A percentile compares a stretch with the other conserved stretches of the same genome.
Evolutionary conservation across 2,329 filamentous ascomycete genomes (phyloP).

Genomic region (Sporothrix curviconia): DNA sequence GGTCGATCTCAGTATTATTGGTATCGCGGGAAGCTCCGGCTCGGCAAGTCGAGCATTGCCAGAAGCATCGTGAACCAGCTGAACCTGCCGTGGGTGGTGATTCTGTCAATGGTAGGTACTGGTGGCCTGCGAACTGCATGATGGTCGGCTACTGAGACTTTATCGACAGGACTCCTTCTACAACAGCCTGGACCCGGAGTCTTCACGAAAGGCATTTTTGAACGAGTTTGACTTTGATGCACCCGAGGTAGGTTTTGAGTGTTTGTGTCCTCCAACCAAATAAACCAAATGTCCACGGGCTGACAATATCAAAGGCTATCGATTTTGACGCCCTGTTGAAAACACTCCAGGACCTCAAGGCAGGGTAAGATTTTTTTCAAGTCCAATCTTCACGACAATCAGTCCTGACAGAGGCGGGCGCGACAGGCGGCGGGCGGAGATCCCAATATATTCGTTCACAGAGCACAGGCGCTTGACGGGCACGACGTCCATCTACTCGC

Average conservation of each 20-base stretch:
- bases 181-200: slow-evolving; percentile 73
- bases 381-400: too few species aligned
- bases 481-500: slow-evolving; percentile 88
- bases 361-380: slow-evolving; percentile 57
- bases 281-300: too few species aligned
- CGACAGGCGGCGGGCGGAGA: slow-evolving; percentile 72
- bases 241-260: slow-evolving; percentile 51
- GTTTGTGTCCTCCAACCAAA: not conserved
- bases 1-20: slow-evolving; percentile 94
- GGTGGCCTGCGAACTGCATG: too few species aligned
- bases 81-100: slow-evolving; percentile 95
- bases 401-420: slow-evolving; percentile 4
- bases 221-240: slow-evolving; percentile 97
- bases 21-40: slow-evolving; percentile 88
- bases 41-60: slow-evolving; percentile 88
- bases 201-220: slow-evolving; percentile 71
- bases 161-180: slow-evolving; percentile 95
- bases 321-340: slow-evolving; percentile 88
- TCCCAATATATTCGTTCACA: slow-evolving; percentile 91
- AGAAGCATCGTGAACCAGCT: slow-evolving; percentile 84
- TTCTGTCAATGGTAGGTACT: slow-evolving; percentile 77
- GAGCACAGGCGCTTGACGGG: slow-evolving; percentile 75
- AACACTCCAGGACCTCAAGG: slow-evolving; percentile 74
- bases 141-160: not conserved
- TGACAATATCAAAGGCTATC: slow-evolving; percentile 71